Conservation (phyloP, 768 basidiomycete genomes). For the Pulveroboletus sp. region DNA sequence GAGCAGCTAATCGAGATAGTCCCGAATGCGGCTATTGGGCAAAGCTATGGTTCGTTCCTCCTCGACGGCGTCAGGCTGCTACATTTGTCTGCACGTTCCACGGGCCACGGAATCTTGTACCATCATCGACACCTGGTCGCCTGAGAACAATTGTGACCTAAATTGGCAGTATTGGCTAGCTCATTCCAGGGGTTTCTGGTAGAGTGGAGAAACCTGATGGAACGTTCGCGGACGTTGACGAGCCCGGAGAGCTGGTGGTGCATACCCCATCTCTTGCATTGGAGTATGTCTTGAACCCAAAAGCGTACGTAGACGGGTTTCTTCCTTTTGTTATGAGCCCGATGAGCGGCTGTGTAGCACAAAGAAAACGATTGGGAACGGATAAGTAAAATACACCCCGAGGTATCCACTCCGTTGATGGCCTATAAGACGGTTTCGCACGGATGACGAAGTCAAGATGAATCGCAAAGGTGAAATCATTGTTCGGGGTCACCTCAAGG, state of each 20-base stretch:
- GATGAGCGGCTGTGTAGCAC: conserved; percentile 38
- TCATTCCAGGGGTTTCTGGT: conserved; percentile 54
- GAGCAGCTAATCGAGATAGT: conserved; percentile 41
- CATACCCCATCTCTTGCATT: conserved; percentile 57
- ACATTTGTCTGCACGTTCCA: conserved; percentile 13
- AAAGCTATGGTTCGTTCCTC: conserved; percentile 48
- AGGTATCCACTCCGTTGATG: not conserved
- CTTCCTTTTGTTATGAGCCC: not conserved
- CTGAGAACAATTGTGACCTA: conserved; percentile 40
- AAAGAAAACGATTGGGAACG: conserved; percentile 57
- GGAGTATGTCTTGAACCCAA: conserved; percentile 52
- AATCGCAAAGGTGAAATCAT: conserved; percentile 48
- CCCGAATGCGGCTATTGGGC: conserved; percentile 50
- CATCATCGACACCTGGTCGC: conserved; percentile 44
- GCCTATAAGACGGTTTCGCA: conserved; percentile 53
- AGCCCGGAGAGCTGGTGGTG: conserved; percentile 59
- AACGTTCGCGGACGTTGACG: conserved; percentile 48
- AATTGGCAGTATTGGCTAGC: conserved; percentile 52
- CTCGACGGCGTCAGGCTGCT: not conserved
- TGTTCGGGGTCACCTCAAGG: conserved; percentile 63
- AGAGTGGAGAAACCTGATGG: conserved; percentile 58
- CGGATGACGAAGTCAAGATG: conserved; percentile 62
- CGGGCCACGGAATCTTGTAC: conserved; percentile 65
- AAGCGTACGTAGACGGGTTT: conserved; percentile 44
- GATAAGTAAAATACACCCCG: conserved; percentile 9